Conservation (phyloP, 2,329 filamentous ascomycete genomes). For the Neopestalotiopsis sp. region DNA sequence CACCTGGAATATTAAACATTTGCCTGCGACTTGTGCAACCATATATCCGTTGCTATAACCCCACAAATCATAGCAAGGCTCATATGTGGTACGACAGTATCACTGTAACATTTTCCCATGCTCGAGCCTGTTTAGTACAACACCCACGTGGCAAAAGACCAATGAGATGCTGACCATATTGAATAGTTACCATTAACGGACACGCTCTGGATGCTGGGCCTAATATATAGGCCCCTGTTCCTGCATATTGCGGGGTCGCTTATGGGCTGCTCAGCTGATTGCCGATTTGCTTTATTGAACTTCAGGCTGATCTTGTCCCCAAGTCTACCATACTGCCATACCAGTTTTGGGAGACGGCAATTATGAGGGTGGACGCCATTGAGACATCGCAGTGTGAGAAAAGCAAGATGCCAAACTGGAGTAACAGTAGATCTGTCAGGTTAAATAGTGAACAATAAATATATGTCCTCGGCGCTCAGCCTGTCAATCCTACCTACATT, state of each 20-base stretch:
- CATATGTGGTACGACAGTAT: not conserved
- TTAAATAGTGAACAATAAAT: too few species aligned
- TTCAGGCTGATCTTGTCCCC: conserved; percentile 5
- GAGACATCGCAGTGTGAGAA: not conserved
- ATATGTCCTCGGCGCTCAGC: too few species aligned
- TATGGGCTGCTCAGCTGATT: conserved; percentile 5
- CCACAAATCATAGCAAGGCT: not conserved
- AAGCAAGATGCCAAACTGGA: not conserved
- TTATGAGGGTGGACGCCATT: not conserved
- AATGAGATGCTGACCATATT: not conserved
- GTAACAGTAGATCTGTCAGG: not conserved
- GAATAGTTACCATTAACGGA: not conserved
- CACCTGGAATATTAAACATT: not conserved
- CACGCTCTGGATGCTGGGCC: not conserved
- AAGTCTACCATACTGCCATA: not conserved
- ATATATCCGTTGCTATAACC: not conserved
- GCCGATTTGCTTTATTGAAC: not conserved
- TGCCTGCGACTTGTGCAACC: not conserved
- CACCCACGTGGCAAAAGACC: not conserved
- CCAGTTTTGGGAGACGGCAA: not conserved
- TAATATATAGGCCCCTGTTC: conserved; percentile 10
- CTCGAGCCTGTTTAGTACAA: not conserved
- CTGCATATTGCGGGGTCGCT: conserved; percentile 19
- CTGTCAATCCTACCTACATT: too few species aligned
- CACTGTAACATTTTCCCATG: not conserved